phyloP scores from a whole-genome alignment of 106 monocot genomes.

The Agapanthus africanus region DNA sequence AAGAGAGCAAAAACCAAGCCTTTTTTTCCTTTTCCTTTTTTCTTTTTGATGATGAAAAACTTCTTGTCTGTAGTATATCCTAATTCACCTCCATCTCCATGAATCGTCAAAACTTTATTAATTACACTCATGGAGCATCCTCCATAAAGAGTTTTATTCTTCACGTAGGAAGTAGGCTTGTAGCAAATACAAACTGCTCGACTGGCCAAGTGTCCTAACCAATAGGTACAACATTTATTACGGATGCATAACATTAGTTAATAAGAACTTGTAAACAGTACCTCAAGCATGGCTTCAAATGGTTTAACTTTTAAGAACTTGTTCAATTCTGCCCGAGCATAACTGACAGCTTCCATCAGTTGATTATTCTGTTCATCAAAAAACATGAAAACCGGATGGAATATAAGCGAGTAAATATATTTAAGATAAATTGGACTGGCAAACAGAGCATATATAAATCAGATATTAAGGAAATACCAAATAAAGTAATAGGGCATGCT shows the following conservation, averaged over 20 bases:
- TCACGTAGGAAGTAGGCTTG: too few species aligned
- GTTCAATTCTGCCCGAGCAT: constrained; percentile 55
- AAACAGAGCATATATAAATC: background rate
- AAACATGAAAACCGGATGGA: too few species aligned
- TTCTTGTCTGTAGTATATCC: too few species aligned
- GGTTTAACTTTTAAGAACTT: constrained; percentile 52
- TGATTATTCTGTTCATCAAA: constrained; percentile 16
- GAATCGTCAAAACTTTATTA: too few species aligned
- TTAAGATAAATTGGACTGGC: too few species aligned
- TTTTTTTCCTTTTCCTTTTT: too few species aligned
- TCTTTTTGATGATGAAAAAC: too few species aligned
- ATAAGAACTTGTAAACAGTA: constrained; percentile 11
- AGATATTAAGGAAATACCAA: background rate
- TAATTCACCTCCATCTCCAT: too few species aligned
- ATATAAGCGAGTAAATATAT: too few species aligned
- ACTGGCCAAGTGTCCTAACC: background rate
- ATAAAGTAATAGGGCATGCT: background rate
- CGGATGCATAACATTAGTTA: background rate
- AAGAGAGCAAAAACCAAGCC: too few species aligned
- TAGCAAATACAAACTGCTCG: background rate
- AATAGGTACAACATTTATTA: background rate
- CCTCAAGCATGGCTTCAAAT: constrained; percentile 51
- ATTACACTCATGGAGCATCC: too few species aligned
- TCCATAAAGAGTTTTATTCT: background rate
- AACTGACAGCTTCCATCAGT: constrained; percentile 58